Base-by-base conservation (phyloP, 306 rosid genomes). In the Vicia sativa region DNA sequence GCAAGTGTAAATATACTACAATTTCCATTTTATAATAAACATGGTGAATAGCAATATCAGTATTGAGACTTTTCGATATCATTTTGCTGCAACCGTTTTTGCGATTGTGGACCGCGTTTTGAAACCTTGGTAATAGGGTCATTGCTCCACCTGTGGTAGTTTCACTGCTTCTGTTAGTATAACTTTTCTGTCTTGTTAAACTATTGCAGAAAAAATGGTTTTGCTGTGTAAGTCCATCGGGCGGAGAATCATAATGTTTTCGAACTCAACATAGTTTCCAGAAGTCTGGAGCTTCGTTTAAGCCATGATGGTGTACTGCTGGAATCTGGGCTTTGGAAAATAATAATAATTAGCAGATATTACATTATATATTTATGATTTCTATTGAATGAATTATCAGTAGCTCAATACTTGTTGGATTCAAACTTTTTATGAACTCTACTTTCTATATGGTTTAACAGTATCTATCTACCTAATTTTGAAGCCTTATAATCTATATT, bases 151-250 rank as follows among this genome's bases (percentile, higher is more conserved):
- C 23, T 21, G 23, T 21, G 23, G 1, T 21, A 21, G 23, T 21
- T 21, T 21, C 23, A 21, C 23, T 21, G 23, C 23, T 21, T 21
- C 23, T 21, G 23, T 25, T 25, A 25, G 28, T 25, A 25, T 25
- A 7, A 34, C 6, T 34, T 34, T 34, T 7, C 38, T 34, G 38
- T 67, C 10, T 6, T 34, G 42, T 28, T 50, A 41, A 61, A 39
- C 23, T 26, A 34, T 16, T 77, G 80, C 89, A 87, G 92, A 90
- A 75, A 75, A 87, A 87, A 82, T 90, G 97, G 97, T 81, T 88
- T 70, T 90, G 95, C 92, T 90, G 95, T 87, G 57, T 84, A 55
- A 23, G 62, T 45, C 0, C 74, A 9, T 4, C 77, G 42, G 83
- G 87, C 0, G 83, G 84, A 74, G 53, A 87, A 1, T 87, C 84